Evolutionary conservation across 2,329 filamentous ascomycete species (phyloP).

Genomic region (Colletotrichum gloeosporioides): DNA sequence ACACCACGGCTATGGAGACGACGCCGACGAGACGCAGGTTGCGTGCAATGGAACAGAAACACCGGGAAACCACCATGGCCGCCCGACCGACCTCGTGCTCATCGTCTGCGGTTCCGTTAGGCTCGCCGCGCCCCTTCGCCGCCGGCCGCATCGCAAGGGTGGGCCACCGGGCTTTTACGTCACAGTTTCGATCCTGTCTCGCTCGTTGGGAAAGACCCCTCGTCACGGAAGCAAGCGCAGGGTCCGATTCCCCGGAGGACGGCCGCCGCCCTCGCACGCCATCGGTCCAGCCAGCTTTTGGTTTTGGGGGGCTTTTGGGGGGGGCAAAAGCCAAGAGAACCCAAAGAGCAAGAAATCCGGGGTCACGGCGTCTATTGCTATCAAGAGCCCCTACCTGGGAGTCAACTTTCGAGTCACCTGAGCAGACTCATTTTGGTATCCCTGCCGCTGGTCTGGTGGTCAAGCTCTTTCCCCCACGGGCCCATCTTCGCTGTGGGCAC

Average conservation of each 20-base stretch:
- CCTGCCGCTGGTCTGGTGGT: neutral
- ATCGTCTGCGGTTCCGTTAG: neutral
- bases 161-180: constrained; percentile 17
- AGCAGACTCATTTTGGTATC: constrained; percentile 9
- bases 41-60: neutral
- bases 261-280: constrained; percentile 7
- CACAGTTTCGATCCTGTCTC: constrained; percentile 3
- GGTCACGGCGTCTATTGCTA: constrained; percentile 6
- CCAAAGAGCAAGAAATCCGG: constrained; percentile 10
- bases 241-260: neutral
- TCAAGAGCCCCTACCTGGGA: neutral
- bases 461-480: constrained; percentile 6
- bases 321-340: neutral
- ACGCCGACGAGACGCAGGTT: neutral
- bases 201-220: neutral
- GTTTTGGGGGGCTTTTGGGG: neutral
- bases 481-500: constrained; percentile 18
- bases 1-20: neutral
- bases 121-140: neutral
- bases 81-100: neutral
- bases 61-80: neutral
- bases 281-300: constrained; percentile 1
- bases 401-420: constrained; percentile 19
- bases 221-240: neutral
- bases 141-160: neutral